Percentiles rank a stretch among this genome's conserved stretches.
phyloP scores from a whole-genome alignment of 768 basidiomycete genomes.

The Kwoniella botswanensis region DNA sequence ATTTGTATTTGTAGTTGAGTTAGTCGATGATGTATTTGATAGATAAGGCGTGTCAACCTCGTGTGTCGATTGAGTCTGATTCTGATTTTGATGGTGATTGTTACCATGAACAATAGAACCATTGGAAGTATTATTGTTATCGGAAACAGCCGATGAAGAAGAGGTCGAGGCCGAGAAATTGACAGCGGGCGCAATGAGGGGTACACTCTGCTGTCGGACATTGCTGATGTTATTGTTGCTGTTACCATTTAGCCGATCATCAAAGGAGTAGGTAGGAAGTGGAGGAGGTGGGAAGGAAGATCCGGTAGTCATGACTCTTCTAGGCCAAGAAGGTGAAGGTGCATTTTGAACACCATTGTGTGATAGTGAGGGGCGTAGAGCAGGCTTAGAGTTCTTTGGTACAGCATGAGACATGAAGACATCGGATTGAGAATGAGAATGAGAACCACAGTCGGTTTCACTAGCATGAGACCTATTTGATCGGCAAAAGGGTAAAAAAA shows the following conservation, averaged over 20 bases:
- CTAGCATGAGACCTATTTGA: conserved; percentile 17
- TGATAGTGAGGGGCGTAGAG: conserved; percentile 32
- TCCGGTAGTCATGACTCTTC: conserved; percentile 29
- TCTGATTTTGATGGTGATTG: conserved; percentile 19
- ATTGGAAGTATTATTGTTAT: conserved; percentile 18
- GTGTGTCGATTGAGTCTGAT: background rate
- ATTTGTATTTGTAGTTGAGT: conserved; percentile 8
- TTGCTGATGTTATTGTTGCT: background rate
- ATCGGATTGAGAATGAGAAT: conserved; percentile 17
- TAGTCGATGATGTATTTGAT: conserved; percentile 5
- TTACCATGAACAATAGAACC: conserved; percentile 8
- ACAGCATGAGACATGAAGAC: conserved; percentile 36
- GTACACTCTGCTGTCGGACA: conserved; percentile 11
- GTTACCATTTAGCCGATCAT: conserved; percentile 7
- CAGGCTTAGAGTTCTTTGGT: conserved; percentile 23
- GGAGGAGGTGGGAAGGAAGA: background rate
- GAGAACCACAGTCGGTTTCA: conserved; percentile 26
- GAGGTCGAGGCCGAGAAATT: conserved; percentile 17
- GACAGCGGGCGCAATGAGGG: conserved; percentile 16
- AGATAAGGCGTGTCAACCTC: conserved; percentile 28
- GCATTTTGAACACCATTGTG: conserved; percentile 27
- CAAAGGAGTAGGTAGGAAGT: conserved; percentile 1
- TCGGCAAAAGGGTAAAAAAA: conserved; percentile 8
- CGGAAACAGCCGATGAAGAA: conserved; percentile 25
- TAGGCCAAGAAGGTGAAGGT: conserved; percentile 27